Base-by-base conservation (phyloP, 208 protist species). In the Leishmania tropica region DNA sequence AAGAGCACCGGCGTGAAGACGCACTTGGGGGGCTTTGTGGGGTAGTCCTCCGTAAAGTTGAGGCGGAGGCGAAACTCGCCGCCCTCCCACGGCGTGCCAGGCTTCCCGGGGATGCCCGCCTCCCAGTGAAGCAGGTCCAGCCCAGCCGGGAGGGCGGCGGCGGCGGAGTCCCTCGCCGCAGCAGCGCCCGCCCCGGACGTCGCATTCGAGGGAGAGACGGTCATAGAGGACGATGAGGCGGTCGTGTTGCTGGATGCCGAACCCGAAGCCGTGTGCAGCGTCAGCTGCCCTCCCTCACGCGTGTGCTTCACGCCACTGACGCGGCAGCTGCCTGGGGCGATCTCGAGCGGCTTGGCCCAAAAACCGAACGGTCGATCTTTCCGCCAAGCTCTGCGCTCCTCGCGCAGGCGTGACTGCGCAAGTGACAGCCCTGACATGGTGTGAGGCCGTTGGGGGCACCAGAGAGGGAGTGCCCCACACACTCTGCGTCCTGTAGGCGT, bases 41-140 rank as follows among this genome's bases (percentile, higher is more conserved):
- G 99, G 88, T 99, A 99, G 76, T 99, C 99, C 80, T 99, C 97
- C 3, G 97, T 93, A 84, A 99, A 99, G 78, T 93, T 84, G 47
- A 99, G 92, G 17, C 85, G 80, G 1, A 99, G 76, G 24, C 92
- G 93, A 81, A 99, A 99, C 76, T 99, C 89, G 8, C 98, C 99
- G 48, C 98, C 98, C 83, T 99, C 98, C 97, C 99, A 99, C 85
- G 98, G 91, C 76, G 97, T 98, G 70, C 90, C 97, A 24, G 89
- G 60, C 81, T 99, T 99, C 45, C 99, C 99, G 15, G 99, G 99
- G 78, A 99, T 99, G 24, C 98, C 98, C 70, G 98, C 99, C 80
- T 99, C 96, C 99, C 99, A 99, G 58, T 95, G 83, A 60, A 99
- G 91, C 15, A 99, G 73, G 88, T 99, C 94, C 53, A 98, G 77